These are phyloP conservation scores for Thielaviopsis euricoi DNA, from an alignment of 2,329 filamentous ascomycete species.

Conservation along the genomic window DNA sequence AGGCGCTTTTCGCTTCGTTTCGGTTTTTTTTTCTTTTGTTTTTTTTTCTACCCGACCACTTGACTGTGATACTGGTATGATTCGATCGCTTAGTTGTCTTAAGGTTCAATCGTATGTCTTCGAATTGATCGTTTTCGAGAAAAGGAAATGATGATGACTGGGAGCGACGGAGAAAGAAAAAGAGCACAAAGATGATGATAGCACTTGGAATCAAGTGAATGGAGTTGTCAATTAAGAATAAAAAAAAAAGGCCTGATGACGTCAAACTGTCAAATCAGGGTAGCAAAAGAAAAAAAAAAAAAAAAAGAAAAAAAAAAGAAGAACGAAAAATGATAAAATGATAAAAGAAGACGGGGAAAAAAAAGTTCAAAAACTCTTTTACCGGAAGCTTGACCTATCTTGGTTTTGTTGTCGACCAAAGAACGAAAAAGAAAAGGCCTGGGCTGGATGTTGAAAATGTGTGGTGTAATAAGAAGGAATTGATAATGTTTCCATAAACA, in stretches of 20 bases:
- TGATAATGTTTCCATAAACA: background rate
- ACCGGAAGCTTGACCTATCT: background rate
- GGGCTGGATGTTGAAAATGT: background rate
- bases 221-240: background rate
- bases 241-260: background rate
- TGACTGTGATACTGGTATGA: background rate
- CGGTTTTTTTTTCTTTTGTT: too few relatives aligned
- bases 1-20: too few relatives aligned
- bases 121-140: background rate
- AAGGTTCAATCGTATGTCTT: background rate
- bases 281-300: background rate
- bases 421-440: background rate
- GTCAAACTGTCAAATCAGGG: background rate
- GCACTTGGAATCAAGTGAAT: background rate
- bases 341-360: background rate
- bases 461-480: conserved; percentile 11
- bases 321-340: background rate
- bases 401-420: background rate
- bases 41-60: background rate
- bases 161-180: background rate
- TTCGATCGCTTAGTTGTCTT: background rate
- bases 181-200: background rate
- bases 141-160: background rate
- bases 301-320: background rate
- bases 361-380: background rate